Evolutionary conservation across 164 flowering plant genomes (phyloP).

Genomic region (Taxillus chinensis): DNA sequence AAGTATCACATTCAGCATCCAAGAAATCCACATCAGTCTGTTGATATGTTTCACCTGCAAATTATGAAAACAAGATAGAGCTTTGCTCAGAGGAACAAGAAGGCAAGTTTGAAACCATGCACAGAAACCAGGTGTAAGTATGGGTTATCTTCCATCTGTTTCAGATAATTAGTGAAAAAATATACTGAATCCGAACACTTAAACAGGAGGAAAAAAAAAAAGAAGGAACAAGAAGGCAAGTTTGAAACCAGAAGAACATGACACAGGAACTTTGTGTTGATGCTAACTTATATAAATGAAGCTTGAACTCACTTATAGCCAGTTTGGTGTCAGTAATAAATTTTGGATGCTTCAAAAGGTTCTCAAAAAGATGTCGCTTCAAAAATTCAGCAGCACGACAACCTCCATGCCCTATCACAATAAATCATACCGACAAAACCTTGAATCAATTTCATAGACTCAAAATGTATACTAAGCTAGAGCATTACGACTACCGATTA

Average conservation of each 20-base stretch:
- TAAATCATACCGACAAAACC: constrained; percentile 1
- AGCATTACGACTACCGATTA: too few species aligned
- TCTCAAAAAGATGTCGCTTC: constrained; percentile 81
- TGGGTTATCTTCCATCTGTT: not conserved
- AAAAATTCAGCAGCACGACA: constrained; percentile 93
- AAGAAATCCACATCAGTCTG: constrained; percentile 74
- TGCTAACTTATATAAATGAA: not conserved
- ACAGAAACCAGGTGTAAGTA: not conserved
- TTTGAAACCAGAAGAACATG: not conserved
- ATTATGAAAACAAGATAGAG: not conserved
- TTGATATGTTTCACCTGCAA: constrained; percentile 77
- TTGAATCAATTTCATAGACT: not conserved
- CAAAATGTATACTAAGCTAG: too few species aligned
- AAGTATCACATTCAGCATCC: constrained; percentile 75
- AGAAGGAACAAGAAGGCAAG: not conserved
- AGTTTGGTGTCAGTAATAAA: constrained; percentile 63
- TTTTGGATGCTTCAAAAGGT: constrained; percentile 83
- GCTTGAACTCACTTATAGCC: constrained; percentile 70
- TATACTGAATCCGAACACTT: too few species aligned
- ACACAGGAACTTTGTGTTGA: not conserved
- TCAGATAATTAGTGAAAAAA: not conserved
- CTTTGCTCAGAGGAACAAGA: too few species aligned
- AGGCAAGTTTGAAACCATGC: not conserved
- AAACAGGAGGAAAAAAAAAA: too few species aligned
- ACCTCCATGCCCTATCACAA: constrained; percentile 87